A percentile compares a stretch with the other conserved stretches of the same genome.
These are phyloP conservation scores for Pichia sp. DNA, from an alignment of 1,139 yeast species.

Conservation along the genomic window DNA sequence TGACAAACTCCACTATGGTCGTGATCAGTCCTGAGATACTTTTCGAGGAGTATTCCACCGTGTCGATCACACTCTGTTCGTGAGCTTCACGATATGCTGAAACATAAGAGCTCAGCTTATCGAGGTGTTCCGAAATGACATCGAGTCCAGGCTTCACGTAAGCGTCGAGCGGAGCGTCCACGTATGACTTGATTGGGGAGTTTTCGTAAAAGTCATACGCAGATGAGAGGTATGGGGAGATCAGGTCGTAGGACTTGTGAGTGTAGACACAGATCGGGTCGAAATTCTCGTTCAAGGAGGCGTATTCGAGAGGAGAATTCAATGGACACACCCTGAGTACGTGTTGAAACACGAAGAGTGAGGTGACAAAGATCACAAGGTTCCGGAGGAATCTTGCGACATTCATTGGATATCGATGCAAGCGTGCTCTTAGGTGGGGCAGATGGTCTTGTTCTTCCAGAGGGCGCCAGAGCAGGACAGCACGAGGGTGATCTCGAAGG, in stretches of 20 bases:
- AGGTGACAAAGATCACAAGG: slow-evolving; percentile 4
- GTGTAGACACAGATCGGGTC: slow-evolving; percentile 22
- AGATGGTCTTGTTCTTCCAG: background rate
- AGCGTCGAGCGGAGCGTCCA: slow-evolving; percentile 12
- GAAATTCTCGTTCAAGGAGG: background rate
- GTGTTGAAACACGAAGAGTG: slow-evolving; percentile 11
- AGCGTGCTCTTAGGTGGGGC: background rate
- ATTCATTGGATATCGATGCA: slow-evolving; percentile 8
- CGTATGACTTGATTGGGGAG: slow-evolving; percentile 25
- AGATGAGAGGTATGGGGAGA: slow-evolving; percentile 13
- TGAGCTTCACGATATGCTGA: slow-evolving; percentile 10
- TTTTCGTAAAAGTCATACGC: slow-evolving; percentile 14
- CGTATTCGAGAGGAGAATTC: slow-evolving; percentile 1
- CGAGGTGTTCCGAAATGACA: background rate
- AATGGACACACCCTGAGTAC: slow-evolving; percentile 12
- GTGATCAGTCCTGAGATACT: slow-evolving; percentile 4
- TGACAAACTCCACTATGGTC: background rate
- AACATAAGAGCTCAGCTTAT: background rate
- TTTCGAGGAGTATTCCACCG: slow-evolving; percentile 7
- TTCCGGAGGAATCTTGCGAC: slow-evolving; percentile 6
- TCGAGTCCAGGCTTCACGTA: slow-evolving; percentile 5
- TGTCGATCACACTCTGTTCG: slow-evolving; percentile 6
- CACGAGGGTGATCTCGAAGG: background rate
- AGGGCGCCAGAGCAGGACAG: background rate
- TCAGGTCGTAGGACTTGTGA: slow-evolving; percentile 17